These are phyloP conservation scores for Fusarium sulawesiense DNA, from an alignment of 2,329 filamentous ascomycete species.

Conservation along the genomic window DNA sequence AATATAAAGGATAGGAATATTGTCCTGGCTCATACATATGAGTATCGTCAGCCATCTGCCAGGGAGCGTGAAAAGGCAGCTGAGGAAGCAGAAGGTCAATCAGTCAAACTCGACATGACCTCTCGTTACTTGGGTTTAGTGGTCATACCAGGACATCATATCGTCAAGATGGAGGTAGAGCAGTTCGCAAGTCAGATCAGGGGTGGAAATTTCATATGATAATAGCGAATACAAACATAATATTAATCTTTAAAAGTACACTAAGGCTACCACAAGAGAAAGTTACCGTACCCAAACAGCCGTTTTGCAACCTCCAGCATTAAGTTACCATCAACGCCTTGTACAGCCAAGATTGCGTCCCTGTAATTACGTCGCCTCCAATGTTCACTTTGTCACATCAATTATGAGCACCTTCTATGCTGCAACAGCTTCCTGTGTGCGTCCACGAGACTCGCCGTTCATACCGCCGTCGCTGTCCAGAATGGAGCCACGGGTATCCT, in stretches of 20 bases:
- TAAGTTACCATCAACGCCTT: constrained; percentile 47
- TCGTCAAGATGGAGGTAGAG: constrained; percentile 89
- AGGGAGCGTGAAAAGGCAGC: constrained; percentile 57
- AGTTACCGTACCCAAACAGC: constrained; percentile 40
- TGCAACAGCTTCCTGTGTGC: constrained; percentile 63
- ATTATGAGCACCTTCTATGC: constrained; percentile 51
- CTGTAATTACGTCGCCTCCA: constrained; percentile 31
- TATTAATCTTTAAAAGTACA: constrained; percentile 47
- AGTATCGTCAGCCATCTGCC: constrained; percentile 82
- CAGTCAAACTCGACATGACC: constrained; percentile 76
- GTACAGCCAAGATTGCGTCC: constrained; percentile 37
- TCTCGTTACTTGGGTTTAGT: constrained; percentile 90
- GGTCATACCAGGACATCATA: constrained; percentile 87
- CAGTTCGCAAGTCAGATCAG: constrained; percentile 71
- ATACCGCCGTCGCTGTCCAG: constrained; percentile 64
- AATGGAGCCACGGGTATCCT: constrained; percentile 60
- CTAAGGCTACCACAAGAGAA: constrained; percentile 41
- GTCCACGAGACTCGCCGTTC: constrained; percentile 68
- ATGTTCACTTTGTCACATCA: constrained; percentile 13
- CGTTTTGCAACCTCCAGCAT: constrained; percentile 40
- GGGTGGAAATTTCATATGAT: constrained; percentile 27
- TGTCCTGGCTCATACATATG: constrained; percentile 85
- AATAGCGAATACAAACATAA: constrained; percentile 27
- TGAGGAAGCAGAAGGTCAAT: constrained; percentile 51
- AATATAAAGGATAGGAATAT: constrained; percentile 82